Percentiles rank a stretch among this genome's conserved stretches.
Conservation (phyloP, 139 green algal species). For the Haematococcus lacustris region DNA sequence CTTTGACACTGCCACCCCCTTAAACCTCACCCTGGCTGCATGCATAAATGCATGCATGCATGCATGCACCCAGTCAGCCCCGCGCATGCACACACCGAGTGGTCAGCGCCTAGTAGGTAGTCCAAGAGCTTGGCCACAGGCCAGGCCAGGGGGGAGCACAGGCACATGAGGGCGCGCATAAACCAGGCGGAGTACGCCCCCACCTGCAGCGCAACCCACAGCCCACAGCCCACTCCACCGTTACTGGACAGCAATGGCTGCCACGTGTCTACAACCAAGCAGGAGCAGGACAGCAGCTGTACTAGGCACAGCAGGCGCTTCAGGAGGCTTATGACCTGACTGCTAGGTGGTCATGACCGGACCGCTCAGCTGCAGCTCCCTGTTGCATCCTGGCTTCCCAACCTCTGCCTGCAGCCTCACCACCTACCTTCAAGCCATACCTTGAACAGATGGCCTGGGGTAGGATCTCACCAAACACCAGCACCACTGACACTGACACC, state of each 20-base stretch:
- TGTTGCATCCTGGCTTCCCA: background rate
- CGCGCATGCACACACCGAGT: conserved; percentile 42
- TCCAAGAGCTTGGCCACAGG: conserved; percentile 78
- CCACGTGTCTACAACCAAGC: background rate
- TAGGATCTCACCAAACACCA: conserved; percentile 85
- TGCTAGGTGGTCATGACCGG: no score
- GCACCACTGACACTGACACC: conserved; percentile 65
- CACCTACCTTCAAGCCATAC: conserved; percentile 57
- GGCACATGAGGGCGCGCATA: conserved; percentile 66
- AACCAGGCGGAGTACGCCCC: conserved; percentile 73
- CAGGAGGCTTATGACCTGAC: no score
- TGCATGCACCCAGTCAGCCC: no score
- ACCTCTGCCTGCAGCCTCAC: no score
- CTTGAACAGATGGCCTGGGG: conserved; percentile 79
- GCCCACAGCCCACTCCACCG: conserved; percentile 67
- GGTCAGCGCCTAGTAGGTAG: conserved; percentile 57
- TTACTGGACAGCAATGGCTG: background rate
- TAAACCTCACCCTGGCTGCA: no score
- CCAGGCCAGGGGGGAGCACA: conserved; percentile 57
- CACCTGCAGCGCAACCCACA: no score
- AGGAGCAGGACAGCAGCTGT: background rate
- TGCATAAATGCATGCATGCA: no score
- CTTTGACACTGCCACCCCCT: no score
- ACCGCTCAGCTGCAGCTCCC: no score
- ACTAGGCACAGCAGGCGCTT: no score